Conservation (phyloP, 2,329 filamentous ascomycete species). For the Monosporascus sp. region DNA sequence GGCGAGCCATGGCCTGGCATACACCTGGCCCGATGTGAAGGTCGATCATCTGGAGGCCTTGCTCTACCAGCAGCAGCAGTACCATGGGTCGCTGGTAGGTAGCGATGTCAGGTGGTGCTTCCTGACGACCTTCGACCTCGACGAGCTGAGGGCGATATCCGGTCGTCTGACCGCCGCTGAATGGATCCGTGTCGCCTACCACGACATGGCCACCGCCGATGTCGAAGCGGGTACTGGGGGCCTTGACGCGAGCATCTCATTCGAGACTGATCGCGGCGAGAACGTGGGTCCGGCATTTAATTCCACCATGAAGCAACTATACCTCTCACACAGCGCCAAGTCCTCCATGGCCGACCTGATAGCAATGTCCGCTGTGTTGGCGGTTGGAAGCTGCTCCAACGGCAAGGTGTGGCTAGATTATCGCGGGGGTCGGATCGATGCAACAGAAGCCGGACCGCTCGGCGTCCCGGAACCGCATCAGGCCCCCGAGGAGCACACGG, state of each 20-base stretch:
- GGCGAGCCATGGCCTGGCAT: not conserved
- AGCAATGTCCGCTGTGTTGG: constrained; percentile 24
- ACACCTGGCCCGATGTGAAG: not conserved
- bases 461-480: constrained; percentile 23
- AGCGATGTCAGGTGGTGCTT: not conserved
- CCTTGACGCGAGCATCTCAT: constrained; percentile 25
- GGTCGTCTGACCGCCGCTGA: constrained; percentile 21
- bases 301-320: constrained; percentile 15
- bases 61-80: constrained; percentile 1
- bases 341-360: constrained; percentile 23
- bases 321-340: constrained; percentile 8
- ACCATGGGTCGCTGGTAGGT: not conserved
- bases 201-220: constrained; percentile 24
- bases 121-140: not conserved
- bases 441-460: constrained; percentile 18
- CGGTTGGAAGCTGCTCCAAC: constrained; percentile 21
- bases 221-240: constrained; percentile 21
- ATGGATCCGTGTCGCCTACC: constrained; percentile 24
- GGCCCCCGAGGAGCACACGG: constrained; percentile 19
- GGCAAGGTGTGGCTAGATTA: constrained; percentile 19
- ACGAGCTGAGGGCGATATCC: constrained; percentile 4
- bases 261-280: constrained; percentile 22
- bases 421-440: constrained; percentile 22
- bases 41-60: not conserved
- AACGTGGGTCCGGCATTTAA: constrained; percentile 25